Conservation (phyloP, 140 eudicot species). For the Senecio squalidus region DNA sequence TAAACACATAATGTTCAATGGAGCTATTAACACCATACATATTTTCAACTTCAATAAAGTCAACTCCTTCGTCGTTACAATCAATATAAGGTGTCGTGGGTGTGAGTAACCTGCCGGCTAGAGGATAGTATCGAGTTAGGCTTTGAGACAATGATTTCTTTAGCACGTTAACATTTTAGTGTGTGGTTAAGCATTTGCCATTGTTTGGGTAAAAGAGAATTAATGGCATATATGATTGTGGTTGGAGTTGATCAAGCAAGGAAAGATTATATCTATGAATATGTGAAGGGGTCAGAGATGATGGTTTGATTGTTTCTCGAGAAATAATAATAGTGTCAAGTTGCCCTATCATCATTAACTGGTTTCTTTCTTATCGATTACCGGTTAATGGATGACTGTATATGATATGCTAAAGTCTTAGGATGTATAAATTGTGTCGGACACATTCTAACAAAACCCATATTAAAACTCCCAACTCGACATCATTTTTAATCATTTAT, state of each 20-base stretch:
- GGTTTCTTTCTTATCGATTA: too few relatives aligned
- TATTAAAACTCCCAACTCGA: too few relatives aligned
- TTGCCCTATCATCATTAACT: background rate
- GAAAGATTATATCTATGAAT: conserved; percentile 20
- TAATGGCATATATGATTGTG: conserved; percentile 13
- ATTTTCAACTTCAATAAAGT: background rate
- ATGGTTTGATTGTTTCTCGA: conserved; percentile 26
- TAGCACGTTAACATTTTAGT: background rate
- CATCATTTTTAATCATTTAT: too few relatives aligned
- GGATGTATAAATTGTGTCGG: too few relatives aligned
- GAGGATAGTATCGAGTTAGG: conserved; percentile 4
- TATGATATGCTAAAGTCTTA: too few relatives aligned
- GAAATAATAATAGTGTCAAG: conserved; percentile 3
- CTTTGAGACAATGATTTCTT: conserved; percentile 15
- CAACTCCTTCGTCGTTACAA: conserved; percentile 10
- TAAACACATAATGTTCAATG: background rate
- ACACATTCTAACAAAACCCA: too few relatives aligned
- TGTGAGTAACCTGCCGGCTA: background rate
- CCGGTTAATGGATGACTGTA: too few relatives aligned
- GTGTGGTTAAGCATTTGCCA: background rate
- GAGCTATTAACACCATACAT: conserved; percentile 1
- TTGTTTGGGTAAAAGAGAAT: conserved; percentile 22
- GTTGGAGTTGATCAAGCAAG: conserved; percentile 7
- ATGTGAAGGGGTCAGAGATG: conserved; percentile 32
- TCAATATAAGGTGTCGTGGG: background rate